phyloP scores from a whole-genome alignment of 1,284 basidiomycete species.

The Ceratobasidium sp. region DNA sequence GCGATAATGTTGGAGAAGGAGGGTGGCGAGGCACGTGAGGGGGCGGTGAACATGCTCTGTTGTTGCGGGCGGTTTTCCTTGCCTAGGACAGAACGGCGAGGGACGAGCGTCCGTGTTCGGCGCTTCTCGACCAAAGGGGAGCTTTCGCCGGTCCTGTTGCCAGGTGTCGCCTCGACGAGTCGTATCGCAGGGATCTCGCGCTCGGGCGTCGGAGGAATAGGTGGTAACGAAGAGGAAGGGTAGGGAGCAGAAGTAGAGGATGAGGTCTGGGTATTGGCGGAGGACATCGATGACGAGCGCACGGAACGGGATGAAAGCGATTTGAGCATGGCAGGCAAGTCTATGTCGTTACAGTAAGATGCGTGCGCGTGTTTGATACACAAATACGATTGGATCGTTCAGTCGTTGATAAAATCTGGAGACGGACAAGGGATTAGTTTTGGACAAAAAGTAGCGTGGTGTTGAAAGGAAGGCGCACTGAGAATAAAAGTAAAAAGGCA shows the following conservation, averaged over 20 bases:
- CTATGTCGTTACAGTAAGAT: conserved; percentile 43
- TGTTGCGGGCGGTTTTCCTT: conserved; percentile 17
- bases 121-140: conserved; percentile 35
- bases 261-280: conserved; percentile 13
- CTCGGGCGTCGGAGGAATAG: conserved; percentile 34
- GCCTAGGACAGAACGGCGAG: conserved; percentile 8
- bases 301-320: conserved; percentile 40
- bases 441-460: not conserved
- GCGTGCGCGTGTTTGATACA: conserved; percentile 39
- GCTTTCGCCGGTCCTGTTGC: not conserved
- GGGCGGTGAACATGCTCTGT: not conserved
- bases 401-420: conserved; percentile 34
- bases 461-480: conserved; percentile 35
- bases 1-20: not conserved
- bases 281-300: conserved; percentile 24
- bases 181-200: conserved; percentile 23
- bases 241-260: conserved; percentile 6
- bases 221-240: not conserved
- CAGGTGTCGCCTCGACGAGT: conserved; percentile 8
- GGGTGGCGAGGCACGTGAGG: not conserved
- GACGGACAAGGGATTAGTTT: conserved; percentile 17
- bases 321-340: conserved; percentile 38
- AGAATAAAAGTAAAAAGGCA: conserved; percentile 29
- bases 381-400: conserved; percentile 37
- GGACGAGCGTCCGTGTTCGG: conserved; percentile 29